Evolutionary conservation across 345 rosid species (phyloP).

Genomic region (Gossypium anomalum): DNA sequence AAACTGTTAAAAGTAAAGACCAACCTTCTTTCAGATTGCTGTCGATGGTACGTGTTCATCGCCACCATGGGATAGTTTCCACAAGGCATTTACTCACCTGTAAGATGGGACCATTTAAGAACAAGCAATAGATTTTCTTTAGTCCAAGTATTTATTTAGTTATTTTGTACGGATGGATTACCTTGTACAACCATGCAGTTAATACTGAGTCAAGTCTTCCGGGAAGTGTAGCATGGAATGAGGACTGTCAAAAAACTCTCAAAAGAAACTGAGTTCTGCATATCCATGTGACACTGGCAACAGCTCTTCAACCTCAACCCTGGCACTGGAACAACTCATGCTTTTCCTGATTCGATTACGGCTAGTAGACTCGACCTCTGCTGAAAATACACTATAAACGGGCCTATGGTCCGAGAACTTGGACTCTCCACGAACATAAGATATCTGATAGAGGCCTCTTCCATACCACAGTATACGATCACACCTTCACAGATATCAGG

Average conservation of each 20-base stretch:
- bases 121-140: not conserved
- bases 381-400: slow-evolving; percentile 72
- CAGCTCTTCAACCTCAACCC: slow-evolving; percentile 89
- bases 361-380: slow-evolving; percentile 80
- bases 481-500: slow-evolving; percentile 52
- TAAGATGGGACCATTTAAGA: slow-evolving; percentile 1
- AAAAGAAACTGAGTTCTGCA: slow-evolving; percentile 42
- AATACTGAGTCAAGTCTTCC: slow-evolving; percentile 3
- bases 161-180: slow-evolving; percentile 5
- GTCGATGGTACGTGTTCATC: slow-evolving; percentile 24
- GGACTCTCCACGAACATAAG: slow-evolving; percentile 98
- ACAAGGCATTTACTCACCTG: slow-evolving; percentile 28
- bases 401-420: slow-evolving; percentile 98
- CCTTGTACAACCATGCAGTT: slow-evolving; percentile 15
- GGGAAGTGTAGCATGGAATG: not conserved
- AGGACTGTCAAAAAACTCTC: slow-evolving; percentile 21
- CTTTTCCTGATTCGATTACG: slow-evolving; percentile 60
- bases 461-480: slow-evolving; percentile 97
- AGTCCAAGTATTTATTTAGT: not conserved
- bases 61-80: slow-evolving; percentile 13
- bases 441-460: slow-evolving; percentile 68
- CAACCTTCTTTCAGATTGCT: slow-evolving; percentile 27
- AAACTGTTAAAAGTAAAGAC: slow-evolving; percentile 14
- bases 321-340: slow-evolving; percentile 64
- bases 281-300: slow-evolving; percentile 61